Evolutionary conservation across 257 asterid genomes (phyloP).

Genomic region (Salvia miltiorrhiza): DNA sequence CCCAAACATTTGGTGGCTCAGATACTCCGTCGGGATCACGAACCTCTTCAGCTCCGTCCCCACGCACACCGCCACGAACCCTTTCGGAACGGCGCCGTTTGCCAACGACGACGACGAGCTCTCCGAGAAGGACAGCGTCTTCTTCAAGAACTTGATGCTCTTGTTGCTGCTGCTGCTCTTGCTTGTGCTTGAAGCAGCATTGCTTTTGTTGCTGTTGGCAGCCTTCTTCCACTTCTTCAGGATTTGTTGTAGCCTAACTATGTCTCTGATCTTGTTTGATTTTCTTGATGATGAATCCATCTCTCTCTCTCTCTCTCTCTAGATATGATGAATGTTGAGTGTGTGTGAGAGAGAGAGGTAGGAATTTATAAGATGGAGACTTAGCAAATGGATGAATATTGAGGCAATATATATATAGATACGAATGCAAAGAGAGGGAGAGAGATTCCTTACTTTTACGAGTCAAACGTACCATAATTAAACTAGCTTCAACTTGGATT

Average conservation of each 20-base stretch:
- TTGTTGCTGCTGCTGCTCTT: constrained; percentile 19
- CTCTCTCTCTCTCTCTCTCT: not conserved
- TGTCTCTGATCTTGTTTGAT: constrained; percentile 78
- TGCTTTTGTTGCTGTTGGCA: constrained; percentile 32
- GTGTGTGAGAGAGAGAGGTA: not conserved
- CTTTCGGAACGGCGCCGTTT: constrained; percentile 56
- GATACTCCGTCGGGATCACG: constrained; percentile 62
- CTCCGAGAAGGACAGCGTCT: constrained; percentile 75
- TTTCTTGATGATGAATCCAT: constrained; percentile 42
- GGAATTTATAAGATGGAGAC: not conserved
- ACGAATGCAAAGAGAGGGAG: no score
- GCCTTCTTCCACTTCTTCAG: constrained; percentile 83
- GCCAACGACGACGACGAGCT: constrained; percentile 13
- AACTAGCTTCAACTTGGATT: constrained; percentile 17
- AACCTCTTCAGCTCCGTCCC: constrained; percentile 65
- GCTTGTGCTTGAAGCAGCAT: not conserved
- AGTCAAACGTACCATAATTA: constrained; percentile 28
- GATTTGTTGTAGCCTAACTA: constrained; percentile 82
- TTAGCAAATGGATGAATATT: not conserved
- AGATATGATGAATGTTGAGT: not conserved
- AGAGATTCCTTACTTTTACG: not conserved
- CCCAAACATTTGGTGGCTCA: constrained; percentile 59
- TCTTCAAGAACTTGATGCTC: constrained; percentile 74
- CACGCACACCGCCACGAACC: constrained; percentile 67
- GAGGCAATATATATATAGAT: constrained; percentile 21